Evolutionary conservation across 2,329 filamentous ascomycete species (phyloP).

Genomic region (Cercospora sp.): DNA sequence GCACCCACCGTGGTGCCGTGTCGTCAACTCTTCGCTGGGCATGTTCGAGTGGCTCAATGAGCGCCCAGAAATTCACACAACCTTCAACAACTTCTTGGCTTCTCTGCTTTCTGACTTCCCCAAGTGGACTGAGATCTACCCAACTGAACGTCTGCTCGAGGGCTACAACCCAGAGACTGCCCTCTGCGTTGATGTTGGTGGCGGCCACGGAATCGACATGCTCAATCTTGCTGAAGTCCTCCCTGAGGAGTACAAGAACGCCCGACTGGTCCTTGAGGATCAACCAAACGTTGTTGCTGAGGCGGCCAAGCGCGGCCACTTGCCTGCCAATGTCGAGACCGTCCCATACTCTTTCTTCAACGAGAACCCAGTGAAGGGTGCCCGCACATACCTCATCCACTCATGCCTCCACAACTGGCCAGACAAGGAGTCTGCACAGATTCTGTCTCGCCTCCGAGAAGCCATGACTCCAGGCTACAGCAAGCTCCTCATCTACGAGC

Average conservation of each 20-base stretch:
- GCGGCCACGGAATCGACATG: slow-evolving; percentile 26
- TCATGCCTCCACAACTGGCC: slow-evolving; percentile 29
- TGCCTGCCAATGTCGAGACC: slow-evolving; percentile 1
- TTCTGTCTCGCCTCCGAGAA: slow-evolving; percentile 24
- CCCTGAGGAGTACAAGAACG: not conserved
- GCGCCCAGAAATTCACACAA: not conserved
- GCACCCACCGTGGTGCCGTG: slow-evolving; percentile 9
- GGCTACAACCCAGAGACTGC: slow-evolving; percentile 13
- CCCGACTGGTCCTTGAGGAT: slow-evolving; percentile 11
- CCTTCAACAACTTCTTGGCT: slow-evolving; percentile 18
- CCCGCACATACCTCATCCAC: slow-evolving; percentile 34
- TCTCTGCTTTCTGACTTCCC: not conserved
- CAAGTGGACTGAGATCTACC: slow-evolving; percentile 13
- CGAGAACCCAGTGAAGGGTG: slow-evolving; percentile 26
- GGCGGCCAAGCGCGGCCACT: not conserved
- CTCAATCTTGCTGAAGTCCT: not conserved
- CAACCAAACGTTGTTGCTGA: slow-evolving; percentile 8
- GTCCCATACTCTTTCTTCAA: slow-evolving; percentile 24
- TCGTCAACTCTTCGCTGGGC: slow-evolving; percentile 13
- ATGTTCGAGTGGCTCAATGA: slow-evolving; percentile 9
- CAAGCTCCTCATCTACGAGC: slow-evolving; percentile 32
- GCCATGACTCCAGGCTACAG: slow-evolving; percentile 30
- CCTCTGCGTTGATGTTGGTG: slow-evolving; percentile 30
- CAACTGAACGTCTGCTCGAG: slow-evolving; percentile 6
- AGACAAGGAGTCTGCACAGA: slow-evolving; percentile 22